Evolutionary conservation across 2,329 filamentous ascomycete species (phyloP).

Genomic region (Aureobasidium sp.): DNA sequence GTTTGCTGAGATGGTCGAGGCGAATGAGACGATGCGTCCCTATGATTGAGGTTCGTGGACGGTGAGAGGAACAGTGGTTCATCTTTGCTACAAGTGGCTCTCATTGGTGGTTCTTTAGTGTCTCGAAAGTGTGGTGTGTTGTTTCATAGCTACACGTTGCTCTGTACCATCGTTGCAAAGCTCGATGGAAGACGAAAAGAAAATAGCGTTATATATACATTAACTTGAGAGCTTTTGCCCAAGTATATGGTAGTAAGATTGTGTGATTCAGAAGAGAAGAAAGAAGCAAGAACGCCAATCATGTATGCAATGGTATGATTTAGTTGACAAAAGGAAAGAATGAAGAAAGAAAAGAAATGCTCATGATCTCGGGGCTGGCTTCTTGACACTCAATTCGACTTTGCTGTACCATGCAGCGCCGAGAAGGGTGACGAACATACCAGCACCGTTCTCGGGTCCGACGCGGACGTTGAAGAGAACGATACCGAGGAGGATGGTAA

Average conservation of each 20-base stretch:
- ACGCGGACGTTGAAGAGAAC: constrained; percentile 28
- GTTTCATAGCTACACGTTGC: not conserved
- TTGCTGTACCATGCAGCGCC: constrained; percentile 51
- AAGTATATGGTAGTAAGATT: not conserved
- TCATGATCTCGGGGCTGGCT: constrained; percentile 3
- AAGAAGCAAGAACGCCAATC: not conserved
- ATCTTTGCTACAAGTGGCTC: no score
- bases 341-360: not conserved
- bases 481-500: constrained; percentile 29
- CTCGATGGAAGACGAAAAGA: not conserved
- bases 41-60: constrained; percentile 15
- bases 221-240: not conserved
- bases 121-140: not conserved
- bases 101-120: not conserved
- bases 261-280: no score
- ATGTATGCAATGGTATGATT: not conserved
- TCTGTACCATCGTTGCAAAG: not conserved
- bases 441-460: constrained; percentile 41
- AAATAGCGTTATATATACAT: not conserved
- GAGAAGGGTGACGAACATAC: constrained; percentile 44
- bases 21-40: constrained; percentile 21
- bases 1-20: constrained; percentile 21
- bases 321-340: not conserved
- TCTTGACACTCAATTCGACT: constrained; percentile 45
- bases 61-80: no score